phyloP scores from a whole-genome alignment of 179 eudicot species.

The Sideroxylon spinosum region DNA sequence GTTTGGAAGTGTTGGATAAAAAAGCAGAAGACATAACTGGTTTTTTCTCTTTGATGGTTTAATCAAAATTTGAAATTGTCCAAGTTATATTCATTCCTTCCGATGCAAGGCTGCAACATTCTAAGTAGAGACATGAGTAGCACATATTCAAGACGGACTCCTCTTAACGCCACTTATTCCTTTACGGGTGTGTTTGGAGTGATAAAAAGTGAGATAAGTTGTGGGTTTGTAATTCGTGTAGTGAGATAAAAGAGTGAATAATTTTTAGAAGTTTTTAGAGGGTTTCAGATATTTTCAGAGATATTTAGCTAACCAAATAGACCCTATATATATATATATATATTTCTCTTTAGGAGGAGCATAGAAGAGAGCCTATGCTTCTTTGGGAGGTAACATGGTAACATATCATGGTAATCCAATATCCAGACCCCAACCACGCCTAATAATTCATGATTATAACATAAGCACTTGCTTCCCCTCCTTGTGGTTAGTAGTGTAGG shows the following conservation, averaged over 20 bases:
- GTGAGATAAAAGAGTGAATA: too few species aligned
- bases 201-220: too few species aligned
- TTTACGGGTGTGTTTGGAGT: too few species aligned
- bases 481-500: neutral
- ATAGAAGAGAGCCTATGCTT: too few species aligned
- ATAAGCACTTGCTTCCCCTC: neutral
- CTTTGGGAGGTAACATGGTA: neutral
- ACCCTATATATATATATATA: too few species aligned
- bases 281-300: too few species aligned
- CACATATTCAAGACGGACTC: neutral
- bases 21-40: neutral
- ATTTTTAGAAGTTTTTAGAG: too few species aligned
- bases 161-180: too few species aligned
- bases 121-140: neutral
- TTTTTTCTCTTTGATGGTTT: neutral
- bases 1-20: neutral
- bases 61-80: neutral
- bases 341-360: too few species aligned
- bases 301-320: too few species aligned
- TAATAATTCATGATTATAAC: too few species aligned
- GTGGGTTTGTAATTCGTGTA: too few species aligned
- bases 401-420: neutral
- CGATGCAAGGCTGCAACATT: neutral
- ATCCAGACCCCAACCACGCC: neutral
- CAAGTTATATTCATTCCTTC: neutral